Base-by-base conservation (phyloP, 768 basidiomycete genomes). In the Rhizopogon sp. region DNA sequence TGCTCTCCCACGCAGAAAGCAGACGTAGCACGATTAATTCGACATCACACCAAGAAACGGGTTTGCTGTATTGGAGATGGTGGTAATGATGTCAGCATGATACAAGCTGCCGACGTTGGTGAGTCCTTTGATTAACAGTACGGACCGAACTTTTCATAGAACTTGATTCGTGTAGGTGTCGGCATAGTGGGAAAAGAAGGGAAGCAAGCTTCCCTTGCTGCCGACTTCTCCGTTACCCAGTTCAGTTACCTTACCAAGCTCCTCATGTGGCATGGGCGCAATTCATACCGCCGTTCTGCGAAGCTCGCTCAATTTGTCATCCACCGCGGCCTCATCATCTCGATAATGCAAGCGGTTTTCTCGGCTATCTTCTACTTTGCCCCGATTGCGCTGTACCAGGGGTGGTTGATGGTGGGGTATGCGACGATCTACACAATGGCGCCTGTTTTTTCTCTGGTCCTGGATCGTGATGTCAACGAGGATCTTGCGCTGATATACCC, bases 141-240 rank as follows among this genome's bases (percentile, higher is more conserved):
- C 22, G 42, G 50, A 46, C 6, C 20, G 9, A 11, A 10, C 17
- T 10, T 33, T 20, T 39, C 3, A 20, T 17, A 37, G 28, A 29
- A 6, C 47, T 53, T n/a, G 7, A 0, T 22, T 22, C 29, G 9
- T 16, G 6, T 51, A 94, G 93, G 95, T 50, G 84, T 99, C 33
- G 97, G 97, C 20, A 98, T 99, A 60, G 97, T 98, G 16, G 97
- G 97, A 17, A 98, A 99, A 70, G 97, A 98, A 76, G 97, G 97
- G 25, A 95, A 93, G 67, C 97, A 98, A 71, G 97, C 97, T 0
- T 98, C 95, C 0, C 82, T 99, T n/a, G 96, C 97, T 0, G 97
- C 97, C 2, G 97, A 98, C 71, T 98, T 99, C 66, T 96, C 93
- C 3, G 90, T 99, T 58, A 97, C 87, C 3, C 97, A 99, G 68